Conservation (phyloP, 2,329 filamentous ascomycete genomes). For the Madurella mycetomatis region DNA sequence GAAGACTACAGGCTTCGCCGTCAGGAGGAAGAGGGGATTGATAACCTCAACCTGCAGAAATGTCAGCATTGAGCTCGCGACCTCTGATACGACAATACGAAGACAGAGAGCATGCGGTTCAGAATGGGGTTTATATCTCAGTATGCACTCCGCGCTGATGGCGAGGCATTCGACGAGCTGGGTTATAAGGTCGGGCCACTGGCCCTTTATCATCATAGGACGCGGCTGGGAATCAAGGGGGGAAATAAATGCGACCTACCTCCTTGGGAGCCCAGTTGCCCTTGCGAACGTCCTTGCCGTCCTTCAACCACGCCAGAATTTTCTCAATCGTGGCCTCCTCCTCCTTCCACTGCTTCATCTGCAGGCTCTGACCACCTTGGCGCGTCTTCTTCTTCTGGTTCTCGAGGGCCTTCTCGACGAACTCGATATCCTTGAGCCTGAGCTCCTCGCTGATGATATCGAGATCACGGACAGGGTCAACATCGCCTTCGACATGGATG, state of each 20-base stretch:
- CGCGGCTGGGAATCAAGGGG: slow-evolving; percentile 19
- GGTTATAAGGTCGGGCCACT: slow-evolving; percentile 91
- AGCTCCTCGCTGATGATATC: slow-evolving; percentile 97
- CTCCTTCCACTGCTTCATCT: slow-evolving; percentile 96
- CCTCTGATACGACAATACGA: slow-evolving; percentile 21
- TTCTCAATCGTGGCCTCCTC: slow-evolving; percentile 93
- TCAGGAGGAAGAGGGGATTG: slow-evolving; percentile 91
- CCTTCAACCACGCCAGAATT: slow-evolving; percentile 75
- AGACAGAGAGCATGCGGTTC: slow-evolving; percentile 38
- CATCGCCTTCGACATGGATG: slow-evolving; percentile 98
- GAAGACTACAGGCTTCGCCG: slow-evolving; percentile 95
- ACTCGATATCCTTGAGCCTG: slow-evolving; percentile 97
- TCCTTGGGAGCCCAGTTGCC: slow-evolving; percentile 88
- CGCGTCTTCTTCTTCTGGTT: slow-evolving; percentile 90
- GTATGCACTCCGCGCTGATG: slow-evolving; percentile 64
- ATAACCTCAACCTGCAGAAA: slow-evolving; percentile 80
- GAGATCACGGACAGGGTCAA: slow-evolving; percentile 89
- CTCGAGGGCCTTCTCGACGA: slow-evolving; percentile 92
- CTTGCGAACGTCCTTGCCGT: slow-evolving; percentile 91
- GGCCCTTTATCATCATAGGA: slow-evolving; percentile 98
- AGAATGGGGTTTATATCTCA: slow-evolving; percentile 82
- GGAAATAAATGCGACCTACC: slow-evolving; percentile 55
- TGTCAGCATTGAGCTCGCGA: slow-evolving; percentile 28
- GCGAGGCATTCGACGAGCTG: slow-evolving; percentile 98
- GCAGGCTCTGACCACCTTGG: slow-evolving; percentile 87